A percentile compares a stretch with the other conserved stretches of the same genome.
These are phyloP conservation scores for Cyberlindnera xishuangbannaensis DNA, from an alignment of 805 yeast genomes.

Conservation along the genomic window DNA sequence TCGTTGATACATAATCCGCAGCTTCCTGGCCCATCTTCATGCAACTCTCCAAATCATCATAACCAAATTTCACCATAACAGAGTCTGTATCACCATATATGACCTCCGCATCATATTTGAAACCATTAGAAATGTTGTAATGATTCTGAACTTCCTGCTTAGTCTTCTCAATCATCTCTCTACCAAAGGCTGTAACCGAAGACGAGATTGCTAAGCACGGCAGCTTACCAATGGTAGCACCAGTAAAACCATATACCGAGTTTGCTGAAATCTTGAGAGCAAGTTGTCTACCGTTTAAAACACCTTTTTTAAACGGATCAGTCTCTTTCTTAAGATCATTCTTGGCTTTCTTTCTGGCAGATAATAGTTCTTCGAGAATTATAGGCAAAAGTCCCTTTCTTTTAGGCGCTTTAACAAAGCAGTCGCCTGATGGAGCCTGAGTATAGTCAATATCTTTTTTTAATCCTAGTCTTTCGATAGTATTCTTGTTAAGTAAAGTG, in stretches of 20 bases:
- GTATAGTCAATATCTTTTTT: constrained; percentile 74
- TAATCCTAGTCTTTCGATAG: constrained; percentile 60
- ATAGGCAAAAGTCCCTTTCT: constrained; percentile 90
- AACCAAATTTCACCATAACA: constrained; percentile 97
- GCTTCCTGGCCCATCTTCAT: constrained; percentile 95
- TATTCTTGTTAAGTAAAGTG: constrained; percentile 64
- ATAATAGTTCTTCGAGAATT: constrained; percentile 78
- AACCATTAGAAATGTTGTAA: constrained; percentile 79
- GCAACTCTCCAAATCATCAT: constrained; percentile 68
- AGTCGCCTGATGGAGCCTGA: constrained; percentile 87
- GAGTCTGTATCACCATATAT: constrained; percentile 99
- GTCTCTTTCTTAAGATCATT: constrained; percentile 85
- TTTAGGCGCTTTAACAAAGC: constrained; percentile 63
- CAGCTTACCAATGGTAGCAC: constrained; percentile 95
- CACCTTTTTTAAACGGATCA: constrained; percentile 91
- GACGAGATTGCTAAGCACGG: constrained; percentile 97
- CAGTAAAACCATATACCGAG: constrained; percentile 98
- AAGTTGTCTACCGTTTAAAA: constrained; percentile 92
- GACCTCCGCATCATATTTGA: constrained; percentile 78
- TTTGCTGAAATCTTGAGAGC: constrained; percentile 96
- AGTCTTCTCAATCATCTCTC: constrained; percentile 93
- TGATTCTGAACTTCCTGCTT: constrained; percentile 77
- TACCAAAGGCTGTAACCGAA: constrained; percentile 91
- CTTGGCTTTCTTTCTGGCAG: constrained; percentile 92
- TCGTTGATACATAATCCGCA: constrained; percentile 76